Evolutionary conservation across 306 rosid genomes (phyloP).

Genomic region (Arachis hypogaea): DNA sequence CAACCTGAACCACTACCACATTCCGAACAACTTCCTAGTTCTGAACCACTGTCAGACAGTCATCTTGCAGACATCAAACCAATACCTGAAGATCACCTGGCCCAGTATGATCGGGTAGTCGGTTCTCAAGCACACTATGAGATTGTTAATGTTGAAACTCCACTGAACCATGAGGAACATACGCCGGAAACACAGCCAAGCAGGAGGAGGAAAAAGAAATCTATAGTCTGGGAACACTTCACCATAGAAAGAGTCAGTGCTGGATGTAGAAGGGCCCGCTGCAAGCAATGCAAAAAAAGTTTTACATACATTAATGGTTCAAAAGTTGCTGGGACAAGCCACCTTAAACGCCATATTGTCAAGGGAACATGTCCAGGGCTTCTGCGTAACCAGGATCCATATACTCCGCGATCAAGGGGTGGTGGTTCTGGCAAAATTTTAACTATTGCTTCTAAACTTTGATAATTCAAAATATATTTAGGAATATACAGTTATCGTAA

Average conservation of each 20-base stretch:
- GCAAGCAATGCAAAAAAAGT: conserved; percentile 91
- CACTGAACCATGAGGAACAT: conserved; percentile 48
- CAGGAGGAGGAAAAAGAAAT: conserved; percentile 89
- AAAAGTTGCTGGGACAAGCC: conserved; percentile 97
- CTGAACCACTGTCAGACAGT: conserved; percentile 39
- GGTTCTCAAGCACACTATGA: conserved; percentile 43
- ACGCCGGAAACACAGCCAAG: conserved; percentile 71
- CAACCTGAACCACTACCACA: conserved; percentile 44
- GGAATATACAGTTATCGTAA: no score
- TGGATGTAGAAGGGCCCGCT: conserved; percentile 91
- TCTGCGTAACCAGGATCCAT: conserved; percentile 71
- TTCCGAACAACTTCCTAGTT: conserved; percentile 30
- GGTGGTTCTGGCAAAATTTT: conserved; percentile 40
- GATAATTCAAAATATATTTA: no score
- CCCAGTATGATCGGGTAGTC: conserved; percentile 44
- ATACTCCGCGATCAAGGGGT: conserved; percentile 62
- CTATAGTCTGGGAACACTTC: conserved; percentile 94
- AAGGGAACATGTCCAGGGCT: conserved; percentile 87
- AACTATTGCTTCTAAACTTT: no score
- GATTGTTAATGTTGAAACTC: conserved; percentile 48
- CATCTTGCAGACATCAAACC: conserved; percentile 45
- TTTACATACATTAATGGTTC: conserved; percentile 96
- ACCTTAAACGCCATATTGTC: conserved; percentile 92
- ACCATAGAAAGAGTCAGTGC: conserved; percentile 81
- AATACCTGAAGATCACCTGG: conserved; percentile 38